Evolutionary conservation across 1,284 basidiomycete genomes (phyloP), one percentile per base, ranked within the genome.

Genomic region (Heterobasidion occidentale): DNA sequence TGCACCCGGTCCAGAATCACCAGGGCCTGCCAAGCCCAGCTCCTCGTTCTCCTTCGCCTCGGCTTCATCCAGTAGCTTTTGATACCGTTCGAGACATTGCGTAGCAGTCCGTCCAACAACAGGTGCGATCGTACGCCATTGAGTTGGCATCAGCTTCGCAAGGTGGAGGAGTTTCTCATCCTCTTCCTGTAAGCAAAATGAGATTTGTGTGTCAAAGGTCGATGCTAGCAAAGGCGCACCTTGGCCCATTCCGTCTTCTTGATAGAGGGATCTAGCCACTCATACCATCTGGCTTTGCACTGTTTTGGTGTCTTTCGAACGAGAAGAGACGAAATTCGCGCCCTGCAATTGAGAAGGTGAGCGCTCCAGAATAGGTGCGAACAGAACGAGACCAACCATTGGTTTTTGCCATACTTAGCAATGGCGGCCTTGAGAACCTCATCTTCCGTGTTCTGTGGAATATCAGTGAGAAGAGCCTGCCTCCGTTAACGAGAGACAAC

Each of bases 241-340:
- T 97, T 97, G 50, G 93, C 95, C 94, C 94, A 98, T 71, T 99
- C 97, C 42, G 96, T 98, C 79, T 99, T 99, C 74, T 98, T 99
- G 75, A 99, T 99, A 52, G 94, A 96, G 7, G 97, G 97, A 73
- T 99, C 97, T 55, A 99, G 78, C 97, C 97, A 99, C 76, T 99
- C 97, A 71, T 98, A 98, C 97, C 97, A 99, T 58, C 92, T 84
- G 3, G 96, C 97, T 73, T 99, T 99, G 78, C 97, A 99, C 75
- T 99, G 97, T 71, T 99, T 99, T 11, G 97, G 95, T 11, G 97
- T 99, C 76, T 99, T 99, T 63, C 97, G 86, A 46, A 99, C 97
- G 53, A 99, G 83, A 34, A 99, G 79, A 45, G 96, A 99, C 8
- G 94, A 98, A 70, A 99, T 99, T 67, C 96, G 93, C 27, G 97